Conservation (phyloP, 2,329 filamentous ascomycete species). For the Diaporthe humulicola region DNA sequence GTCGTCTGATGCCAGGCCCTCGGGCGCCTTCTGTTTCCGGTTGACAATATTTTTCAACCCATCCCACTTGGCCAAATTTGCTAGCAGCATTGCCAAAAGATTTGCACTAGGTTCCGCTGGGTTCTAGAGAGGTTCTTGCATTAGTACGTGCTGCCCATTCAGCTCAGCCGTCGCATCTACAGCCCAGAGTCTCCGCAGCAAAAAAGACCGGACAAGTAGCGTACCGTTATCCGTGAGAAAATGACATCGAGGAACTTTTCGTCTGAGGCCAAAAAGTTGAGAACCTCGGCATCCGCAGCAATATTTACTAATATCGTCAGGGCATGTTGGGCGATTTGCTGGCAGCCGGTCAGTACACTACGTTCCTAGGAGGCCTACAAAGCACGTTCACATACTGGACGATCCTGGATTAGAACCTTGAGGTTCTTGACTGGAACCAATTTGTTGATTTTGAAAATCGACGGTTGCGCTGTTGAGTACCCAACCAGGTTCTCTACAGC, state of each 20-base stretch:
- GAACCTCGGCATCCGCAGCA: conserved; percentile 80
- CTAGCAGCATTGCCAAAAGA: conserved; percentile 89
- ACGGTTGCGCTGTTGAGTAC: conserved; percentile 79
- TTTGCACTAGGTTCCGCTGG: conserved; percentile 85
- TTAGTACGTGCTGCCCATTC: conserved; percentile 39
- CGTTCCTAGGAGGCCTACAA: background rate
- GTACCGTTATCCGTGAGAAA: conserved; percentile 79
- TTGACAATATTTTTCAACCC: conserved; percentile 76
- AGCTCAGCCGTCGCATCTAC: conserved; percentile 12
- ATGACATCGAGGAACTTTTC: conserved; percentile 84
- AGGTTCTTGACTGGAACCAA: conserved; percentile 86
- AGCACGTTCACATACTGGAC: conserved; percentile 69
- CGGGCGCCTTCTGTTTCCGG: conserved; percentile 76
- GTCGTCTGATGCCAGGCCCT: conserved; percentile 78
- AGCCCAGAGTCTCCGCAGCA: background rate
- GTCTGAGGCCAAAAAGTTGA: conserved; percentile 81
- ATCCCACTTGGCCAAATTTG: conserved; percentile 89
- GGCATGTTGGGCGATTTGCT: conserved; percentile 94
- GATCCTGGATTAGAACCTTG: conserved; percentile 88
- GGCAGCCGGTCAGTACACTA: conserved; percentile 24
- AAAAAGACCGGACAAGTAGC: conserved; percentile 48
- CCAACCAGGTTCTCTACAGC: conserved; percentile 90
- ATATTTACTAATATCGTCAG: conserved; percentile 92
- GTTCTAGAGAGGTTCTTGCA: conserved; percentile 50
- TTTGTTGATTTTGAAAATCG: conserved; percentile 86